A percentile compares a stretch with the other conserved stretches of the same genome.
phyloP scores from a whole-genome alignment of 1,139 yeast genomes.

The Taphrina betulina region DNA sequence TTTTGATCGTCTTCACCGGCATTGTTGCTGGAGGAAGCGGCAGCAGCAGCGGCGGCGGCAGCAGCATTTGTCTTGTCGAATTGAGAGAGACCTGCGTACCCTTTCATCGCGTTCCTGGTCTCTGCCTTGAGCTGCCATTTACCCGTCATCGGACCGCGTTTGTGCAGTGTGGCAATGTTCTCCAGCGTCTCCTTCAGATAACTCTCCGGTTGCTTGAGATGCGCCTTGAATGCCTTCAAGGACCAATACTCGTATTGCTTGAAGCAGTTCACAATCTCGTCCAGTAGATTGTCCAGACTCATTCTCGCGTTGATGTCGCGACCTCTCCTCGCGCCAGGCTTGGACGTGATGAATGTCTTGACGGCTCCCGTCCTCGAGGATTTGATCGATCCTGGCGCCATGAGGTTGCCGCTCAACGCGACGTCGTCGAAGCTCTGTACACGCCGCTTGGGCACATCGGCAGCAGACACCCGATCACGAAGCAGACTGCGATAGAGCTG shows the following conservation, averaged over 20 bases:
- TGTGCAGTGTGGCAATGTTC: constrained; percentile 80
- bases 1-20: constrained; percentile 35
- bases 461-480: constrained; percentile 28
- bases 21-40: constrained; percentile 5
- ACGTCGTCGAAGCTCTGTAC: constrained; percentile 34
- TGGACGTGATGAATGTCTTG: constrained; percentile 53
- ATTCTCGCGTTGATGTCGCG: constrained; percentile 87
- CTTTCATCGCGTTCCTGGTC: constrained; percentile 62
- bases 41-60: not conserved
- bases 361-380: constrained; percentile 7
- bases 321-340: constrained; percentile 53
- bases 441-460: constrained; percentile 34
- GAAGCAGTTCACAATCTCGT: constrained; percentile 78
- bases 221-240: constrained; percentile 85
- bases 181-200: constrained; percentile 89
- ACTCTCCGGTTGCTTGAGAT: constrained; percentile 91
- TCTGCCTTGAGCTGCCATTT: constrained; percentile 78
- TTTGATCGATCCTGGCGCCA: constrained; percentile 22
- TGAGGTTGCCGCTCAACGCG: constrained; percentile 20
- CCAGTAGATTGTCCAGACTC: constrained; percentile 89
- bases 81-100: constrained; percentile 46
- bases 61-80: not conserved
- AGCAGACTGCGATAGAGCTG: constrained; percentile 17
- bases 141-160: constrained; percentile 93
- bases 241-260: constrained; percentile 98